These are phyloP conservation scores for Cutaneotrichosporon sp. DNA, from an alignment of 1,284 basidiomycete species.

Conservation along the genomic window DNA sequence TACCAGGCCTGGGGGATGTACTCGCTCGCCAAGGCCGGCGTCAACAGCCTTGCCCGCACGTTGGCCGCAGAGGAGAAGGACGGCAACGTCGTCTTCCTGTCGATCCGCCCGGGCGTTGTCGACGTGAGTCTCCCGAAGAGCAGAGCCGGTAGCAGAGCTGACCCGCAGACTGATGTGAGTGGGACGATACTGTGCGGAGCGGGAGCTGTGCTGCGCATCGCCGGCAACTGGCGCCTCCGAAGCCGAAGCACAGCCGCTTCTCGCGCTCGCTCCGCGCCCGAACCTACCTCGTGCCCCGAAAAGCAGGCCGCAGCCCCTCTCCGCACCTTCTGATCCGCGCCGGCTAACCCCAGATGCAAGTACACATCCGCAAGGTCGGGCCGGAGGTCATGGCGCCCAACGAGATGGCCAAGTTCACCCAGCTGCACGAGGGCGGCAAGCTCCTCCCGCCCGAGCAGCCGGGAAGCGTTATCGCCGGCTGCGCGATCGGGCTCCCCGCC, in stretches of 20 bases:
- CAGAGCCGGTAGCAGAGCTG: background rate
- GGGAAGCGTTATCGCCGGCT: conserved; percentile 56
- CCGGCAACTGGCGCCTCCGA: too few species aligned
- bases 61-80: conserved; percentile 58
- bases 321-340: background rate
- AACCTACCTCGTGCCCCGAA: background rate
- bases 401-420: conserved; percentile 54
- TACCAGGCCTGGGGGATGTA: conserved; percentile 59
- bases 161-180: conserved; percentile 25
- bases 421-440: conserved; percentile 54
- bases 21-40: conserved; percentile 55
- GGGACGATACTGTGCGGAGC: background rate
- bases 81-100: conserved; percentile 51
- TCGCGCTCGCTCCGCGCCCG: too few species aligned
- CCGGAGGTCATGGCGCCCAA: conserved; percentile 47
- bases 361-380: conserved; percentile 44
- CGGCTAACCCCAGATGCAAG: conserved; percentile 49
- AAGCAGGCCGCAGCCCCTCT: background rate
- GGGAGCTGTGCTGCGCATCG: background rate
- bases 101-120: conserved; percentile 59
- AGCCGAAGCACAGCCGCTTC: background rate
- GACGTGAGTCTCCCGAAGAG: conserved; percentile 44
- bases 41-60: conserved; percentile 58
- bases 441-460: conserved; percentile 55
- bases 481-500: conserved; percentile 51